A percentile compares a stretch with the other conserved stretches of the same genome.
phyloP scores from a whole-genome alignment of 306 rosid species.

The Heteromeles arbutifolia region DNA sequence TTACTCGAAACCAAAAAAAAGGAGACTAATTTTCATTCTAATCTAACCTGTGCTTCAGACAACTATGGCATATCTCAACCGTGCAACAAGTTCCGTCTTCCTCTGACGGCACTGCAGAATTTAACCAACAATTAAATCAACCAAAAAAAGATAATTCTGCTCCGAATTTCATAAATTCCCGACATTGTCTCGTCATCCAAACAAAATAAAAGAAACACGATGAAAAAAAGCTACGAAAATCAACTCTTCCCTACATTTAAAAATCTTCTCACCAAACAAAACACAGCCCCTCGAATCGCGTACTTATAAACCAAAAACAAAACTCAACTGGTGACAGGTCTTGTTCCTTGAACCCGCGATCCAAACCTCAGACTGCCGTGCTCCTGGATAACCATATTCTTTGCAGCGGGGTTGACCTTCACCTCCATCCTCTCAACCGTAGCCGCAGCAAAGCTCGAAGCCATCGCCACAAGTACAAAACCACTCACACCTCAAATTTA shows the following conservation, averaged over 20 bases:
- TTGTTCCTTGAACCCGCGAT: no score
- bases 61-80: constrained; percentile 47
- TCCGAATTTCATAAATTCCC: neutral
- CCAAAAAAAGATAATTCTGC: neutral
- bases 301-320: neutral
- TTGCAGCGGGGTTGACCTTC: no score
- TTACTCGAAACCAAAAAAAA: neutral
- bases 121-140: neutral
- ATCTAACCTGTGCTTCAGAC: constrained; percentile 68
- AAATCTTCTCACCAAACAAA: neutral
- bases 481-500: no score
- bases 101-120: constrained; percentile 64
- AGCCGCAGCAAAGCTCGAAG: no score
- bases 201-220: neutral
- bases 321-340: constrained; percentile 31
- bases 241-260: neutral
- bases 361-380: no score
- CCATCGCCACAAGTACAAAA: no score
- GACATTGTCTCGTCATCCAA: neutral
- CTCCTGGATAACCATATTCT: no score
- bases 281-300: neutral
- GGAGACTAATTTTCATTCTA: neutral
- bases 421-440: no score
- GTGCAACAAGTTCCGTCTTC: constrained; percentile 50
- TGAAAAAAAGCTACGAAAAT: neutral